Percentiles rank a stretch among this genome's conserved stretches.
These are phyloP conservation scores for Globisporangium spinosum DNA, from an alignment of 352 stramenopile species.

Conservation along the genomic window DNA sequence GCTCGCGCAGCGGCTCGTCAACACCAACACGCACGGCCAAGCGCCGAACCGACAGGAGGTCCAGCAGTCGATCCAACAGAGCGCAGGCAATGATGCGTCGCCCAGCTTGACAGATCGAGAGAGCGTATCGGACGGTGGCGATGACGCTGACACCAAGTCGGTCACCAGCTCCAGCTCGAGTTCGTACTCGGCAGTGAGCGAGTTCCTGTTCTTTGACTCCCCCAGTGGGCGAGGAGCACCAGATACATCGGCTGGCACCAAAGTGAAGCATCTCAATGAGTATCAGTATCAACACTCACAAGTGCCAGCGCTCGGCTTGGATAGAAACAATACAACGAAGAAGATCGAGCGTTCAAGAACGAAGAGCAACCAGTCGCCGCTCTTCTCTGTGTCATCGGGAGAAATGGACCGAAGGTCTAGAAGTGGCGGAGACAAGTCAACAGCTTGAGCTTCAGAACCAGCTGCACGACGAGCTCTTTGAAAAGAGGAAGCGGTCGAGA, in stretches of 20 bases:
- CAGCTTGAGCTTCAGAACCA: neutral
- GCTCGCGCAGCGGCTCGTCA: constrained; percentile 39
- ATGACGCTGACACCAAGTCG: constrained; percentile 24
- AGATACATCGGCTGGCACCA: neutral
- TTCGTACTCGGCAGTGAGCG: constrained; percentile 35
- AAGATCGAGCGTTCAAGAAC: neutral
- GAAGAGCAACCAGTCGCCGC: neutral
- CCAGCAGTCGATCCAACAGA: neutral
- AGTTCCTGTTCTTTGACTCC: constrained; percentile 46
- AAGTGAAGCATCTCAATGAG: neutral
- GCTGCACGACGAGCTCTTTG: constrained; percentile 30
- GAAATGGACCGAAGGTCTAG: neutral
- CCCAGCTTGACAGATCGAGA: neutral
- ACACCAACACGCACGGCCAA: constrained; percentile 18
- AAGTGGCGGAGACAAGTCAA: neutral
- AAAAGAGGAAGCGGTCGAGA: constrained; percentile 20
- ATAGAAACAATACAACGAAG: neutral
- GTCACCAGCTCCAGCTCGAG: constrained; percentile 23
- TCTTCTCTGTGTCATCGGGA: neutral
- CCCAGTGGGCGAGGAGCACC: neutral
- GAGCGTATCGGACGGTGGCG: constrained; percentile 8
- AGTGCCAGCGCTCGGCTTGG: constrained; percentile 2
- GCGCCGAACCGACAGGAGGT: neutral
- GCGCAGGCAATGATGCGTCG: neutral
- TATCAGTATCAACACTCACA: neutral